phyloP scores from a whole-genome alignment of 1,139 yeast genomes.

The Meyerozyma carpophila region DNA sequence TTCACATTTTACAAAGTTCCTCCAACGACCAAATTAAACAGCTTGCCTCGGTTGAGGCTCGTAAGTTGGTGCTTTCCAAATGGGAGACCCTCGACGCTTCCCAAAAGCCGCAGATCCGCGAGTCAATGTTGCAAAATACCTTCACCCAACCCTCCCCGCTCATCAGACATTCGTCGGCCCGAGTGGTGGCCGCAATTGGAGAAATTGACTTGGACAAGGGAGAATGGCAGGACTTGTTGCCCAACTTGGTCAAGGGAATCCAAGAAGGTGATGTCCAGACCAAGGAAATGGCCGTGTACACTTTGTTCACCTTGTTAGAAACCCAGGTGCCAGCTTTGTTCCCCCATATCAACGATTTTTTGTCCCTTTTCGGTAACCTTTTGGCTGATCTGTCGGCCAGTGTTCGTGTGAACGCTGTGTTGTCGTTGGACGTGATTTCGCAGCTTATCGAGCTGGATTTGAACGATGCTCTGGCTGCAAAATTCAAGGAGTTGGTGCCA shows the following conservation, averaged over 20 bases:
- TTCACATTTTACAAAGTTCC: constrained; percentile 72
- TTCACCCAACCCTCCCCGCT: constrained; percentile 48
- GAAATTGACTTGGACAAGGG: constrained; percentile 60
- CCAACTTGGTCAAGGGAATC: constrained; percentile 65
- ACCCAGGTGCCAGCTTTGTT: constrained; percentile 61
- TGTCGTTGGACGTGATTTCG: constrained; percentile 76
- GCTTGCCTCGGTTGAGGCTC: constrained; percentile 91
- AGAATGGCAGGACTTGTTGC: constrained; percentile 76
- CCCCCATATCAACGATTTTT: constrained; percentile 60
- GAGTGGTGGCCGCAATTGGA: constrained; percentile 85
- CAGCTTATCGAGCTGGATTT: constrained; percentile 57
- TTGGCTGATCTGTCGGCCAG: constrained; percentile 67
- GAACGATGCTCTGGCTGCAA: constrained; percentile 44
- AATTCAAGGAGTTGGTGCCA: constrained; percentile 70
- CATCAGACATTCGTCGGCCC: constrained; percentile 84
- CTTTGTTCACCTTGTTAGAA: constrained; percentile 74
- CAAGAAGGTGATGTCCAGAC: constrained; percentile 51
- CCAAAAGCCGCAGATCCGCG: constrained; percentile 57
- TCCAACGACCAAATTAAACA: constrained; percentile 63
- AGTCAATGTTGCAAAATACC: constrained; percentile 63
- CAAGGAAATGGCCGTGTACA: constrained; percentile 82
- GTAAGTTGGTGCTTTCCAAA: constrained; percentile 68
- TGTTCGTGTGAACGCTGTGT: constrained; percentile 77
- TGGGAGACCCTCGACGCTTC: constrained; percentile 62
- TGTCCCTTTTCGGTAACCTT: constrained; percentile 63